Conservation (phyloP, 768 basidiomycete genomes). For the Lentinus brumalis region DNA sequence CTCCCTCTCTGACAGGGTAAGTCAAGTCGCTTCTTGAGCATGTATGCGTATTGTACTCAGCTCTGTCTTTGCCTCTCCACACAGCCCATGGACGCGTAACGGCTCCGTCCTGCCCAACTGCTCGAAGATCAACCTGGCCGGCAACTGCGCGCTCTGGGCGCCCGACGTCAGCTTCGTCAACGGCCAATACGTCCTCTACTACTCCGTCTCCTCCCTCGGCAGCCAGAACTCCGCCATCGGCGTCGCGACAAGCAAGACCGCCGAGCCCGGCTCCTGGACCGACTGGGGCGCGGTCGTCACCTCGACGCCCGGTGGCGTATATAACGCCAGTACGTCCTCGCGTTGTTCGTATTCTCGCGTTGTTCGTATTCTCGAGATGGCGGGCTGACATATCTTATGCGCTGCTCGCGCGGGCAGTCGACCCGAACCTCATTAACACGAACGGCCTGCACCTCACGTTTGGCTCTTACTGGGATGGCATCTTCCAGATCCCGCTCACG, state of each 20-base stretch:
- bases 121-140: neutral
- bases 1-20: neutral
- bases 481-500: neutral
- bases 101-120: neutral
- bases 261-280: neutral
- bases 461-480: conserved; percentile 2
- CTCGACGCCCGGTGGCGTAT: neutral
- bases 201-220: conserved; percentile 2
- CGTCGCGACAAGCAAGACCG: neutral
- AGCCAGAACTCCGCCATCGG: conserved; percentile 4
- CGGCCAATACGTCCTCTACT: conserved; percentile 1
- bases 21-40: neutral
- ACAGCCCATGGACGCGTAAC: neutral
- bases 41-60: neutral
- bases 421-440: neutral
- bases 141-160: neutral
- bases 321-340: neutral
- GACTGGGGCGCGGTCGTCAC: conserved; percentile 1
- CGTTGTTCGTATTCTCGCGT: neutral
- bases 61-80: neutral
- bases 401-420: neutral
- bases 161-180: neutral
- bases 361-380: neutral
- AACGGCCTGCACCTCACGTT: neutral
- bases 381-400: neutral